Evolutionary conservation across 768 basidiomycete genomes (phyloP).

Genomic region (Pleurotus giganteus): DNA sequence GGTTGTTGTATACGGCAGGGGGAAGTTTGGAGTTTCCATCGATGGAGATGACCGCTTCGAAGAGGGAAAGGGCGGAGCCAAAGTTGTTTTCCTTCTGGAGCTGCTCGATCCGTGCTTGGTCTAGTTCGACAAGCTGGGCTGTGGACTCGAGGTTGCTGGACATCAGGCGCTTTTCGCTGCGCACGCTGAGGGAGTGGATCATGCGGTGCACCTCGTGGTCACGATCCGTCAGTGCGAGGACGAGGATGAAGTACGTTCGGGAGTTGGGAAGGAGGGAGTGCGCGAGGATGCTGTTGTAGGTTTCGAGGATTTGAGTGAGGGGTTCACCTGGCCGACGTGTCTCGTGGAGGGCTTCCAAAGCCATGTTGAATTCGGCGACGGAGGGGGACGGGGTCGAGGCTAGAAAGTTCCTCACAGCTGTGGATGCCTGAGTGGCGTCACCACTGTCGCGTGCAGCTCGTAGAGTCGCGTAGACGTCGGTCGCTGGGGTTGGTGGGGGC

Average conservation of each 20-base stretch:
- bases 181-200: constrained; percentile 40
- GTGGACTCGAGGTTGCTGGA: constrained; percentile 19
- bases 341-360: constrained; percentile 50
- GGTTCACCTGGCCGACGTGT: constrained; percentile 50
- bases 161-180: constrained; percentile 33
- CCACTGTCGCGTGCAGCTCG: constrained; percentile 21
- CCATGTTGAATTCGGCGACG: constrained; percentile 59
- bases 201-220: constrained; percentile 60
- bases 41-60: constrained; percentile 53
- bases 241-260: constrained; percentile 59
- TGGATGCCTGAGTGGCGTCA: constrained; percentile 25
- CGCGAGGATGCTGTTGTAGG: constrained; percentile 72
- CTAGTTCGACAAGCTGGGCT: constrained; percentile 18
- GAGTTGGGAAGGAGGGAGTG: constrained; percentile 59
- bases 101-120: constrained; percentile 36
- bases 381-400: constrained; percentile 29
- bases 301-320: constrained; percentile 54
- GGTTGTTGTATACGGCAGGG: constrained; percentile 39
- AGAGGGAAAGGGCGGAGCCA: constrained; percentile 66
- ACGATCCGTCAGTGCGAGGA: constrained; percentile 61
- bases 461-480: constrained; percentile 21
- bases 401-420: constrained; percentile 35
- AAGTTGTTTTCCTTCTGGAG: constrained; percentile 71
- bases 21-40: constrained; percentile 30
- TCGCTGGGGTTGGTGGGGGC: not conserved